Percentiles rank a stretch among this genome's conserved stretches.
Conservation (phyloP, 2,329 filamentous ascomycete species). For the Cordyceps fumosorosea region DNA sequence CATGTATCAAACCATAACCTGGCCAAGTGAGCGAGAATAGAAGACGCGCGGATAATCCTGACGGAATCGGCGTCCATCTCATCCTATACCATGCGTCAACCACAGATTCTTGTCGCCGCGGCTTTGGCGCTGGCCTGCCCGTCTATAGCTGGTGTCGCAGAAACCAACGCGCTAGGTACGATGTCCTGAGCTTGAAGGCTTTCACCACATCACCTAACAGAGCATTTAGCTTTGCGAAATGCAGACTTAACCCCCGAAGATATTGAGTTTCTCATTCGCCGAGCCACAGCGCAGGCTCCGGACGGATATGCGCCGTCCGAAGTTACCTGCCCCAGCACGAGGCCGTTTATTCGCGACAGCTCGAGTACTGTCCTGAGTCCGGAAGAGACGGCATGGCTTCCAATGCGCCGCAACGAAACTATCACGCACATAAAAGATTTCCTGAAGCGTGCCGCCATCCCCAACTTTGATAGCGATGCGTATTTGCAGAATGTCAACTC, state of each 20-base stretch:
- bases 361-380: constrained; percentile 53
- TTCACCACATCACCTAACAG: background rate
- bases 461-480: constrained; percentile 65
- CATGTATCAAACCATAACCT: background rate
- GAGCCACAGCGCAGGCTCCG: constrained; percentile 22
- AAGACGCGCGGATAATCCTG: background rate
- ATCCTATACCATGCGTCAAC: constrained; percentile 2
- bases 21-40: background rate
- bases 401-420: constrained; percentile 64
- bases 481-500: constrained; percentile 51
- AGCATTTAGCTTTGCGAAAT: background rate
- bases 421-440: constrained; percentile 69
- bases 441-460: constrained; percentile 64
- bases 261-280: constrained; percentile 9
- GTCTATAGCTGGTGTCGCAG: background rate
- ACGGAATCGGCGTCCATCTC: background rate
- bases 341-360: constrained; percentile 57
- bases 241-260: background rate
- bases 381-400: constrained; percentile 69
- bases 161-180: background rate
- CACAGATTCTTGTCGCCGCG: constrained; percentile 5
- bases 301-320: constrained; percentile 61
- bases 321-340: constrained; percentile 62
- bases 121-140: background rate
- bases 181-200: too few relatives aligned